Evolutionary conservation across 2,329 filamentous ascomycete species (phyloP).

Genomic region (Monosporascus sp.): DNA sequence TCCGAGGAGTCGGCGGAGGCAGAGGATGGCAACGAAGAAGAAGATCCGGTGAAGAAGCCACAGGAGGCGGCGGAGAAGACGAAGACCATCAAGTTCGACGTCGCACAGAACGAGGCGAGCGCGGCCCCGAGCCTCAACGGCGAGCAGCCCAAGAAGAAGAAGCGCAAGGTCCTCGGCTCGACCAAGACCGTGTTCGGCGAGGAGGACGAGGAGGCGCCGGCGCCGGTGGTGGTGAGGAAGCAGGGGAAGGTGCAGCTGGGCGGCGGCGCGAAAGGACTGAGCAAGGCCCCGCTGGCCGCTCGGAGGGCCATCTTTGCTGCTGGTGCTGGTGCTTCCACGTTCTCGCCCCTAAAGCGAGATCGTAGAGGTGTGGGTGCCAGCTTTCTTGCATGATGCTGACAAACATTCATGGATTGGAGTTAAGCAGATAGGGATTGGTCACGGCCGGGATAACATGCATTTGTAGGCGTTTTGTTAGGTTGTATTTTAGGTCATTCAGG

Average conservation of each 20-base stretch:
- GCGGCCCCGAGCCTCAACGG: conserved; percentile 17
- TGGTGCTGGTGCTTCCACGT: conserved; percentile 47
- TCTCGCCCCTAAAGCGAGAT: conserved; percentile 70
- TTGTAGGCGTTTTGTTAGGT: background rate
- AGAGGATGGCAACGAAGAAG: conserved; percentile 10
- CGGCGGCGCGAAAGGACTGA: conserved; percentile 16
- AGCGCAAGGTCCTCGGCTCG: conserved; percentile 64
- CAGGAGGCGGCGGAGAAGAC: conserved; percentile 19
- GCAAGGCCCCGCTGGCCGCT: conserved; percentile 34
- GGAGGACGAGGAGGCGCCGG: conserved; percentile 43
- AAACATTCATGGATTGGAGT: background rate
- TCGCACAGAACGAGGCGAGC: conserved; percentile 21
- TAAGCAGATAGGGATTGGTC: background rate
- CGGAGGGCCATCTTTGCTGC: conserved; percentile 29
- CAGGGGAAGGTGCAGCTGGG: conserved; percentile 21
- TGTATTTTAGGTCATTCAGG: background rate
- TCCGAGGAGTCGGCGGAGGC: conserved; percentile 32
- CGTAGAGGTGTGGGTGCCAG: conserved; percentile 57
- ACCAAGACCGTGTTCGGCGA: conserved; percentile 68
- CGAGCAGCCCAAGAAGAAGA: conserved; percentile 55
- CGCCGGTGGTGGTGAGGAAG: conserved; percentile 10
- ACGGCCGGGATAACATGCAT: background rate
- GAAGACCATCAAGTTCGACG: conserved; percentile 26
- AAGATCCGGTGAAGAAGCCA: conserved; percentile 28
- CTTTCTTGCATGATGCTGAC: conserved; percentile 42